phyloP scores from a whole-genome alignment of 768 basidiomycete genomes.

The Psilocybe sp. region DNA sequence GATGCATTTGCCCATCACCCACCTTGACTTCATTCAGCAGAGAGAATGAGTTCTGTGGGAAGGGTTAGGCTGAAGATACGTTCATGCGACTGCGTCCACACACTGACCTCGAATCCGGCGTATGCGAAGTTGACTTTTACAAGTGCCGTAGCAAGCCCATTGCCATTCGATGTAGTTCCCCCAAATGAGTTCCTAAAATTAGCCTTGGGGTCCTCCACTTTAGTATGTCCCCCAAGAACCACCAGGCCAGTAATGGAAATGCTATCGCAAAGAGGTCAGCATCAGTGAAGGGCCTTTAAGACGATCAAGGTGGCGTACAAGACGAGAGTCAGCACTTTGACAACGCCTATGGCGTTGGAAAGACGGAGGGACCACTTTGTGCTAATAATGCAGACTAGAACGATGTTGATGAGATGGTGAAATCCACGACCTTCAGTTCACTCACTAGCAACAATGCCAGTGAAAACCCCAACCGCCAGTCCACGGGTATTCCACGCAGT shows the following conservation, averaged over 20 bases:
- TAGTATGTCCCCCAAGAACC: conserved; percentile 57
- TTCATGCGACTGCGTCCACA: background rate
- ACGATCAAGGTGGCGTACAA: conserved; percentile 18
- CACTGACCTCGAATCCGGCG: conserved; percentile 30
- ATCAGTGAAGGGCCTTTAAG: background rate
- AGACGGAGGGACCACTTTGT: conserved; percentile 37
- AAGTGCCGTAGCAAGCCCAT: conserved; percentile 37
- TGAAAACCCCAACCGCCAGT: conserved; percentile 31
- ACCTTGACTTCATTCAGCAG: conserved; percentile 42
- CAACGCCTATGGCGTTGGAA: conserved; percentile 29
- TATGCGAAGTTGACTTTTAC: conserved; percentile 39
- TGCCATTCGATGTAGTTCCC: conserved; percentile 48
- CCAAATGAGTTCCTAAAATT: conserved; percentile 60
- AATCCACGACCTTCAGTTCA: background rate
- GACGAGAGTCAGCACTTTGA: conserved; percentile 29
- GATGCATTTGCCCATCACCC: background rate
- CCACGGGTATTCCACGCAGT: conserved; percentile 33
- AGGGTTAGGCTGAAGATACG: background rate
- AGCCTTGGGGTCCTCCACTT: conserved; percentile 50
- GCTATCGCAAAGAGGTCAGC: conserved; percentile 10
- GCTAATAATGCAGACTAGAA: conserved; percentile 28
- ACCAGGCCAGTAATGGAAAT: conserved; percentile 57
- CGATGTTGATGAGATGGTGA: background rate
- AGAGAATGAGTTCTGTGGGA: conserved; percentile 38
- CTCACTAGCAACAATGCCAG: conserved; percentile 27